Base-by-base conservation (phyloP, 202 grass and related monocot species). In the Bolboschoenoplectus hybrid region DNA sequence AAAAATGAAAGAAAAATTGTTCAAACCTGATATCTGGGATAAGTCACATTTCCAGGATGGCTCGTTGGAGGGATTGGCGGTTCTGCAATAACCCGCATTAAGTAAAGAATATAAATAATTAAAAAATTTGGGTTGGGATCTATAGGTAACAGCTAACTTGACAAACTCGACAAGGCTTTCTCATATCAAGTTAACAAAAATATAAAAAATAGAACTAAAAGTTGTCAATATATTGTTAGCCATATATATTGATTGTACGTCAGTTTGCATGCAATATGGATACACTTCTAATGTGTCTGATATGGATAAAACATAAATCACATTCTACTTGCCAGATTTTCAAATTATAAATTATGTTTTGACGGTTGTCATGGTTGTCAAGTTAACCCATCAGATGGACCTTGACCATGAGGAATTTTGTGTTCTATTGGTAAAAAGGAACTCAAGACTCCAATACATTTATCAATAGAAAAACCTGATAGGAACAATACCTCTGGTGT, bases 1-100 rank as follows among this genome's bases (percentile, higher is more conserved):
- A 70, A 32, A 62, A 62, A 46, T 86, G 64, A 55, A 81, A 86
- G 32, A 67, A 81, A 57, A 55, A 72, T 14, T 1, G 55, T 84
- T 65, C 65, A 77, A 89, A 90, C 89, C 89, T 90, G 41, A 81
- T 90, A 90, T 61, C 60, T 58, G 40, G 81, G 63, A 81, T 83
- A 81, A 61, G 52, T 74, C 16, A 57, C 63, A 71, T 85, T 87
- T 53, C 74, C 86, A 76, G 66, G 86, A 88, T 75, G 84, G 43
- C 50, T 84, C 61, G 81, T 80, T 75, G 39, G 85, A 36, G 74
- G 49, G 35, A 71, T 63, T 39, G 82, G 57, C 14, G 34, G 52
- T 67, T 53, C 85, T 87, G 73, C 32, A 51, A 50, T 26, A 75
- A 45, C 53, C 14, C 9, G 78, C 67, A 26, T 73, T 81, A 40